Evolutionary conservation across 768 basidiomycete genomes (phyloP), one percentile per base, ranked within the genome.

Genomic region (Pseudohyphozyma bogoriensis): DNA sequence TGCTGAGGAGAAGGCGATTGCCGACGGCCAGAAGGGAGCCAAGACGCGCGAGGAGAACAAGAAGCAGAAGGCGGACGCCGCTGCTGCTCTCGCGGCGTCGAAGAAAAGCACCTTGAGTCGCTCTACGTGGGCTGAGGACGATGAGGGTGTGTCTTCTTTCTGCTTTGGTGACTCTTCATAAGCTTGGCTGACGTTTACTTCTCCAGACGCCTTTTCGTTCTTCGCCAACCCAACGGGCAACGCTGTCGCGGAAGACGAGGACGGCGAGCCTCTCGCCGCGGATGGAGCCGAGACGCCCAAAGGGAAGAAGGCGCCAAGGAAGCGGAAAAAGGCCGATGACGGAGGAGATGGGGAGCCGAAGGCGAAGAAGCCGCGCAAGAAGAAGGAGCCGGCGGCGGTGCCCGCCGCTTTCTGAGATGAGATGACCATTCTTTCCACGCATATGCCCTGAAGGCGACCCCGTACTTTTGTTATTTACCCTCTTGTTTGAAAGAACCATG

Each of bases 1-100:
- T 35, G 71, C 70, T 42, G 73, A 72, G 59, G 70, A 70, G 36
- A 72, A 72, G 57, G 68, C 68, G 46, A 68, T 69, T 46, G 62
- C 59, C 35, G 72, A 72, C 15, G 69, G 69, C 28, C 62, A 12
- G n/a, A 36, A 40, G 18, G 53, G 53, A 20, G 53, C 53, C 16
- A 40, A 44, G 20, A 20, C 37, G 39, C 39, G 53, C 32, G 55
- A 56, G 45, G 45, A 56, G 32, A 46, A 29, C 35, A 56, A 56
- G 35, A 54, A 40, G 40, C 22, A 7, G 20, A 54, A 44, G 53
- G 29, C n/a, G 36, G n/a, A 15, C 10, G 29, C 28, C 1, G 26
- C 18, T 10, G 26, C 31, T 32, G 36, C 18, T 37, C 56, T 47
- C 58, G 62, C 35, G 59, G 24, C 59, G 2, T 9, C 9, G 12